Evolutionary conservation across 306 rosid species (phyloP).

Genomic region (Cucurbita pepo): DNA sequence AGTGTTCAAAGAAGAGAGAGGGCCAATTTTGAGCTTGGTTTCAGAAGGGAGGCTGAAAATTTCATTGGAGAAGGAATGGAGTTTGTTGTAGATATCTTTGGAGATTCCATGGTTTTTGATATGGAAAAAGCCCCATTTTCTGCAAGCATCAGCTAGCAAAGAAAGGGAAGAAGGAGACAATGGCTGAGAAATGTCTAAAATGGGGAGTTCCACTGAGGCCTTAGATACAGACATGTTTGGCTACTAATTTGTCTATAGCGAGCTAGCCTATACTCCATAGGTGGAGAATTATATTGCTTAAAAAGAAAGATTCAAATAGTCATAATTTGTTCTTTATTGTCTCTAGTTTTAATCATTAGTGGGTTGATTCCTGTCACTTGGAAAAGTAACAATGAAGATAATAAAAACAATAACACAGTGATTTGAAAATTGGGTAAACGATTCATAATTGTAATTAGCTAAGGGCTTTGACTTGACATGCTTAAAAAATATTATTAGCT

Average conservation of each 20-base stretch:
- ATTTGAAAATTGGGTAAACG: background rate
- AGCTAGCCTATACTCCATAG: background rate
- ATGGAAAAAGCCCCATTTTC: slow-evolving; percentile 87
- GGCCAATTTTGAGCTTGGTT: slow-evolving; percentile 76
- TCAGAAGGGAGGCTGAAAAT: slow-evolving; percentile 65
- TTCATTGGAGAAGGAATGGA: slow-evolving; percentile 30
- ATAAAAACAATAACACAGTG: background rate
- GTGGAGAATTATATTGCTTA: background rate
- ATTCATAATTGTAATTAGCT: background rate
- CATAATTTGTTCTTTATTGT: background rate
- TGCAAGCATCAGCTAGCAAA: slow-evolving; percentile 55
- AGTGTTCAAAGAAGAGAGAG: slow-evolving; percentile 56
- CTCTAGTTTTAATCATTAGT: slow-evolving; percentile 1
- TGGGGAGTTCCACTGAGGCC: slow-evolving; percentile 54
- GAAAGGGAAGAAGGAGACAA: slow-evolving; percentile 38
- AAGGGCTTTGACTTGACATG: background rate
- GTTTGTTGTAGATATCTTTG: slow-evolving; percentile 43
- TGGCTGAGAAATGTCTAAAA: slow-evolving; percentile 65
- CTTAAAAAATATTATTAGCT: background rate
- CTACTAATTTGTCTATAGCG: slow-evolving; percentile 3
- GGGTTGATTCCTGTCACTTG: slow-evolving; percentile 3
- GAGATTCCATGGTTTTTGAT: slow-evolving; percentile 87
- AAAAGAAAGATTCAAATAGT: background rate
- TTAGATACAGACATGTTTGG: slow-evolving; percentile 34
- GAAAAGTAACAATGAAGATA: background rate